Evolutionary conservation across 306 rosid genomes (phyloP), one percentile per base, ranked within the genome.

Genomic region (Lathyrus oleraceus): DNA sequence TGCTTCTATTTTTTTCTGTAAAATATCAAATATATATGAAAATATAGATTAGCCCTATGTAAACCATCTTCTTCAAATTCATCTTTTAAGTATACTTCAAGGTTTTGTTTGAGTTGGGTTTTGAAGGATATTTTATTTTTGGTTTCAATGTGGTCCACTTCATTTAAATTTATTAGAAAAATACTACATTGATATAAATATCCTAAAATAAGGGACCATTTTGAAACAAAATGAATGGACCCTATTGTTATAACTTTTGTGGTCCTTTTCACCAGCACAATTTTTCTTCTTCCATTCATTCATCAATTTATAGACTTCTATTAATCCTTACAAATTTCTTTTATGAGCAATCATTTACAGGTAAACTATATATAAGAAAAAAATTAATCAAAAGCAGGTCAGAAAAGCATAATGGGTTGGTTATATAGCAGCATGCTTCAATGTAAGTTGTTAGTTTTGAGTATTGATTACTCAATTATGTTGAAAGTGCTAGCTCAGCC

Each of bases 401-500:
- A 78, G 70, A 30, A 44, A n/a, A 47, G 74, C 79, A 85, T 52
- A 69, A 76, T 25, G 19, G 10, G 40, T 71, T 83, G 82, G 82
- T 68, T 30, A 30, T 6, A 6, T 30, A 30, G 36, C 36, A 72
- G 74, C 57, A 83, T 85, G 85, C 81, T 85, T 77, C 86, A 84
- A 88, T 70, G 54, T 65, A 58, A 81, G 48, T 17, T 67, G 83
- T 79, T 86, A 83, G 95, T 81, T 45, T 74, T 69, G 81, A 84
- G 84, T 80, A 84, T 59, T 39, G 53, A 78, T 64, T 73, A 79
- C 71, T 75, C 56, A 54, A 72, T 81, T 70, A 88, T 40, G 99
- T 89, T 58, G 88, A 86, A 68, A 95, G 96, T 20, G 92, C 97
- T 63, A 91, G 92, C 51, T 95, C 97, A 45, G 97, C 99, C 99